Base-by-base conservation (phyloP, 2,329 filamentous ascomycete species). In the Diaporthe sp. region DNA sequence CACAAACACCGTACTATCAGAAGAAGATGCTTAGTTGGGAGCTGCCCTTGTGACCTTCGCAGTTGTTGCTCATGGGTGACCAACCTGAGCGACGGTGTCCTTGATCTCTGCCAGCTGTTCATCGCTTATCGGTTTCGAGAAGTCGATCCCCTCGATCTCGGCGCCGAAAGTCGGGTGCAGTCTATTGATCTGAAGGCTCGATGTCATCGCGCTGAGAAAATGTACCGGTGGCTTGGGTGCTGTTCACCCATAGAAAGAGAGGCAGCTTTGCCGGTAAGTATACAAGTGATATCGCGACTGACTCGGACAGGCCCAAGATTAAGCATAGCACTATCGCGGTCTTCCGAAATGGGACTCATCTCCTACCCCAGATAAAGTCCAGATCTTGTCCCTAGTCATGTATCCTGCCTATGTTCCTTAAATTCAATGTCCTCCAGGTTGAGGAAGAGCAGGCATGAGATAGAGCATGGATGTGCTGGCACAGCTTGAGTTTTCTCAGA, bases 1-100 rank as follows among this genome's bases (percentile, higher is more conserved):
- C 71, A 28, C 76, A 72, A 5, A 72, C 60, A 13, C 74, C 65
- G 22, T 76, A 76, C 76, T 77, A 22, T 51, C 15, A 72, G 31
- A 25, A n/a, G 5, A 57, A 8, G 1, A 55, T 49, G 10, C 22
- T 39, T 15, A 25, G 47, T 47, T 55, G 5, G 42, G 9, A 42
- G 2, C 10, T 28, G 13, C n/a, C 28, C n/a, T 7, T 4, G n/a
- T 31, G 42, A 15, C 12, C 25, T 13, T 39, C 25, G 42, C 10
- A 8, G n/a, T 37, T 34, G 22, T 15, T 71, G 13, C 42, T 39
- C 22, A 22, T 44, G 53, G 8, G 53, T 20, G 10, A 51, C 58
- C 4, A 61, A 71, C 53, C 70, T 47, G 72, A 17, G 70, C 31
- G 25, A 72, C 51, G 8, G 20, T 65, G 31, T 39, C 51, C 42